Base-by-base conservation (phyloP, 2,329 filamentous ascomycete species). In the Colletotrichum noveboracense region DNA sequence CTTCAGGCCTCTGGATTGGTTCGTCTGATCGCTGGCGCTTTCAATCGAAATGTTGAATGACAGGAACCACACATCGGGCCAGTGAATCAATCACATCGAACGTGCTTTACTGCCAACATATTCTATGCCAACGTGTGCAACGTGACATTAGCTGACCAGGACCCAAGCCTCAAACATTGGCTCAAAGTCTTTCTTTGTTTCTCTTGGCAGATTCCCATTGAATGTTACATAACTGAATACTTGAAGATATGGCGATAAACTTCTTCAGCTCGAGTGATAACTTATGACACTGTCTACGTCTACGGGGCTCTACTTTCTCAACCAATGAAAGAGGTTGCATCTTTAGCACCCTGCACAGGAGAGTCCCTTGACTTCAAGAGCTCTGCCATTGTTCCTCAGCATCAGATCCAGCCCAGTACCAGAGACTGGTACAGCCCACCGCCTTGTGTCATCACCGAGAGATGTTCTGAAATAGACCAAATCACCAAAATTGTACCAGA, bases 271-370 rank as follows among this genome's bases (percentile, higher is more conserved):
- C n/a, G n/a, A 52, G 6, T 21, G 10, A 21, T 24, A 2, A 48
- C 0, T 3, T 4, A 7, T 13, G 1, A 52, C 12, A 12, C n/a
- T 1, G n/a, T 2, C 12, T 6, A 13, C 6, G 10, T 52, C n/a
- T 3, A 52, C n/a, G 12, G n/a, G 21, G 43, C 43, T 12, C 1
- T n/a, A 48, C 43, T 0, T 21, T 52, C n/a, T 6, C 6, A 4
- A 13, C 43, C 6, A 52, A 21, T 21, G n/a, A 52, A 6, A 21
- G 10, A 7, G 6, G n/a, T 48, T 6, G 43, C 18, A 21, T 48
- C 10, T 21, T 13, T 12, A 48, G 38, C 3, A 43, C n/a, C 3
- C n/a, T 48, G 34, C 3, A 36, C 34, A 36, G 14, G 34, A 34
- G 13, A 36, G 3, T 36, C 0, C 34, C 1, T 36, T 36, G 34